A percentile compares a stretch with the other conserved stretches of the same genome.
Evolutionary conservation across 495 filamentous ascomycete species (phyloP).

Genomic region (Penicillium longicatenatum): DNA sequence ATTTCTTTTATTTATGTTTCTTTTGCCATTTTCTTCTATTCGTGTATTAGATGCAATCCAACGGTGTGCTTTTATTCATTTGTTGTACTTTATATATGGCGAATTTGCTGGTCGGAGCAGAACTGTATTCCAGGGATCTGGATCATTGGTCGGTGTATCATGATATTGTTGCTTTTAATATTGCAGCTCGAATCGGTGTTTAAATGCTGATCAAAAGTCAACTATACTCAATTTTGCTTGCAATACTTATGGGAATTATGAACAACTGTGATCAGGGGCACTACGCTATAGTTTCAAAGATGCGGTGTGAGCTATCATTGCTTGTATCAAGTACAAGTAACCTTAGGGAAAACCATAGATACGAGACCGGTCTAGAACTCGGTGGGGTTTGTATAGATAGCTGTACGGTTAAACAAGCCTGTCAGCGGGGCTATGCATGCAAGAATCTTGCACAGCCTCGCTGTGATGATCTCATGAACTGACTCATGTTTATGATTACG

Average conservation of each 20-base stretch:
- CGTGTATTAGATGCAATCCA: constrained; percentile 26
- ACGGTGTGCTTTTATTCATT: constrained; percentile 11
- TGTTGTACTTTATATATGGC: constrained; percentile 4
- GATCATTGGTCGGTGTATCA: neutral
- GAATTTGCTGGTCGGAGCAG: constrained; percentile 2
- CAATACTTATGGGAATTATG: neutral
- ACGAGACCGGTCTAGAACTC: neutral
- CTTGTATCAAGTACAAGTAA: neutral
- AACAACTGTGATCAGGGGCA: neutral
- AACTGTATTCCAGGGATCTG: neutral
- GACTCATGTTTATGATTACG: neutral
- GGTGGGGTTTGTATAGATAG: neutral
- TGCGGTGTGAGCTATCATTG: neutral
- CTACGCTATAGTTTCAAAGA: neutral
- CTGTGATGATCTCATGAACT: neutral
- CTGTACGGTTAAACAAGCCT: neutral
- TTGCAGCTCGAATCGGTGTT: neutral
- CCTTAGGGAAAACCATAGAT: neutral
- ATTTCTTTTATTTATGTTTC: constrained; percentile 3
- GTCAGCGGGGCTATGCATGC: neutral
- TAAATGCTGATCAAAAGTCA: neutral
- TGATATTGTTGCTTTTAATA: neutral
- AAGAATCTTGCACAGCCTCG: neutral
- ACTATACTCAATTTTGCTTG: neutral
- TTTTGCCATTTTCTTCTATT: constrained; percentile 3